phyloP scores from a whole-genome alignment of 768 basidiomycete species.

The Multifurca ochricompacta region DNA sequence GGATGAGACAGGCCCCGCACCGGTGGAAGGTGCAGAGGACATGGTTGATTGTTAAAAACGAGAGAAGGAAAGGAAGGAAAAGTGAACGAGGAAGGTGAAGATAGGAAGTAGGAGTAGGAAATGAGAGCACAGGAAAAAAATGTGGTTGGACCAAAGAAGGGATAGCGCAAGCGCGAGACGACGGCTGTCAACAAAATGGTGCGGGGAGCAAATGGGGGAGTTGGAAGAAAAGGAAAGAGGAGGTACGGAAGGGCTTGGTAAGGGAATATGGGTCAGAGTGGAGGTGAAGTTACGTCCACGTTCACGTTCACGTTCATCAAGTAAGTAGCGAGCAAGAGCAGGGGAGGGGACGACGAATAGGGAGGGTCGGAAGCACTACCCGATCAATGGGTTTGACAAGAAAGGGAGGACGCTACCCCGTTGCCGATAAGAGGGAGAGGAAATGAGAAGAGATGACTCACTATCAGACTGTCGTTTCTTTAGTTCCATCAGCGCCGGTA shows the following conservation, averaged over 20 bases:
- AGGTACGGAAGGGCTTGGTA: too few relatives aligned
- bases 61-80: not conserved
- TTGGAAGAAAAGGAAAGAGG: not conserved
- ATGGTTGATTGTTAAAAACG: not conserved
- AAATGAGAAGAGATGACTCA: not conserved
- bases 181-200: not conserved
- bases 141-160: not conserved
- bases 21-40: not conserved
- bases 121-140: not conserved
- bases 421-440: not conserved
- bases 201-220: not conserved
- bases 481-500: not conserved
- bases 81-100: not conserved
- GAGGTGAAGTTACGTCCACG: not conserved
- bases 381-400: not conserved
- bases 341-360: not conserved
- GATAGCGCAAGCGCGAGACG: not conserved
- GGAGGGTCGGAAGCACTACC: not conserved
- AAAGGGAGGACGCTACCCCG: not conserved
- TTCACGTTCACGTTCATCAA: too few relatives aligned
- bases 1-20: not conserved
- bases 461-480: not conserved
- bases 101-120: not conserved
- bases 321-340: too few relatives aligned
- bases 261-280: not conserved